Evolutionary conservation across 2,329 filamentous ascomycete genomes (phyloP), one percentile per base, ranked within the genome.

Genomic region (Celoporthe dispersa): DNA sequence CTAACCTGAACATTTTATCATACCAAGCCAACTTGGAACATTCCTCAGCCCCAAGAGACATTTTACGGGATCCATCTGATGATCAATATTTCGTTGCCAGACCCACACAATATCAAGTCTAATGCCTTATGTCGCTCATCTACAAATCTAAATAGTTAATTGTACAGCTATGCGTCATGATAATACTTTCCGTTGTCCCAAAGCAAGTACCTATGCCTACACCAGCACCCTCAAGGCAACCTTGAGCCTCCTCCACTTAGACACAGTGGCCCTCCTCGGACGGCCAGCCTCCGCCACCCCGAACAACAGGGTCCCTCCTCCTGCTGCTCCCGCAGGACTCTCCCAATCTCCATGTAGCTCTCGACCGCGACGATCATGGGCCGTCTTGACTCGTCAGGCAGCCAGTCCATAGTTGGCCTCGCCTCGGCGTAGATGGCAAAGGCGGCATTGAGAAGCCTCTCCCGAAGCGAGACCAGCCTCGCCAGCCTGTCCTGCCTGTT

Each of bases 331-430:
- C 70, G 44, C 57, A 75, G 53, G 16, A 75, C 71, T 48, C 74
- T 61, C 5, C 71, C 73, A 35, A 75, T 75, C 72, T 74, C 73
- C 73, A 75, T 75, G 28, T 75, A 75, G 35, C 71, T 75, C 59
- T 75, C 74, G 7, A 75, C 74, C 1, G 73, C 74, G 6, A 72
- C 73, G 53, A 75, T 72, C 73, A 75, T 75, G 6, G 74, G 74
- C 11, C 86, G 89, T 73, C 88, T 83, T 0, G 87, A 88, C 74
- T 90, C 85, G 0, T 71, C 63, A 0, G 91, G 91, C 0, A 94
- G 80, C 72, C 85, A 79, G 64, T 90, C 85, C 73, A 94, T 92
- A 0, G 86, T 84, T 1, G 75, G 78, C 66, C 85, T 81, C 3
- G 88, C 87, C 12, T 82, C 80, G 6, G 81, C 76, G 75, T 93